A percentile compares a stretch with the other conserved stretches of the same genome.
Conservation (phyloP, 495 filamentous ascomycete genomes). For the Elasticomyces elasticus region DNA sequence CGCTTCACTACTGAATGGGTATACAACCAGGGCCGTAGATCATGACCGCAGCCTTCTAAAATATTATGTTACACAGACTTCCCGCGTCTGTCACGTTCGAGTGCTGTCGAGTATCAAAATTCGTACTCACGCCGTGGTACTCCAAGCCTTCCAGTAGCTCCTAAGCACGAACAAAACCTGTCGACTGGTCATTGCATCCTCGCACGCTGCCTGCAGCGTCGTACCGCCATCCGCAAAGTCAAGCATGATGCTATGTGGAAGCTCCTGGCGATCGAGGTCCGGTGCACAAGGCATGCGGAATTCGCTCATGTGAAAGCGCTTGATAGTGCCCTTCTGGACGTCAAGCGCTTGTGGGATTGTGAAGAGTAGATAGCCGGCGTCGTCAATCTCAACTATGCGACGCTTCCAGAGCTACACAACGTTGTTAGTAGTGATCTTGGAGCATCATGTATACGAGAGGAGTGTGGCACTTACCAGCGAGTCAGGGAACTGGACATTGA, state of each 20-base stretch:
- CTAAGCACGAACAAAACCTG: conserved; percentile 15
- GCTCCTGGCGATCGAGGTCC: conserved; percentile 78
- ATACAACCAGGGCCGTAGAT: too few species aligned
- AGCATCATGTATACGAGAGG: neutral
- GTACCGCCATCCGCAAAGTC: conserved; percentile 70
- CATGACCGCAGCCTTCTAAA: too few species aligned
- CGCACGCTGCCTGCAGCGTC: conserved; percentile 75
- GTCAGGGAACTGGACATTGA: conserved; percentile 90
- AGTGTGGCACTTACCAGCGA: conserved; percentile 44
- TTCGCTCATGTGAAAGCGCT: conserved; percentile 70
- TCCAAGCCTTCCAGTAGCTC: conserved; percentile 17
- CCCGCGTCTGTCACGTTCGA: too few species aligned
- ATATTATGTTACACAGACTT: too few species aligned
- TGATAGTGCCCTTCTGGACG: conserved; percentile 42
- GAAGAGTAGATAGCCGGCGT: conserved; percentile 65
- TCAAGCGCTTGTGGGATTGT: conserved; percentile 8
- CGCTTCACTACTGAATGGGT: too few species aligned
- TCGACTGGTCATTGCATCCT: conserved; percentile 38
- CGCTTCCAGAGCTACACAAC: conserved; percentile 66
- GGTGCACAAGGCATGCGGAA: conserved; percentile 70
- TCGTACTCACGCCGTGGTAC: neutral
- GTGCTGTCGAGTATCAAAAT: neutral
- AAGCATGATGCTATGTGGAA: conserved; percentile 72
- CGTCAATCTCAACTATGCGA: conserved; percentile 67
- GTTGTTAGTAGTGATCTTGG: neutral